Conservation (phyloP, 768 basidiomycete genomes). For the Hebeloma cylindrosporum region DNA sequence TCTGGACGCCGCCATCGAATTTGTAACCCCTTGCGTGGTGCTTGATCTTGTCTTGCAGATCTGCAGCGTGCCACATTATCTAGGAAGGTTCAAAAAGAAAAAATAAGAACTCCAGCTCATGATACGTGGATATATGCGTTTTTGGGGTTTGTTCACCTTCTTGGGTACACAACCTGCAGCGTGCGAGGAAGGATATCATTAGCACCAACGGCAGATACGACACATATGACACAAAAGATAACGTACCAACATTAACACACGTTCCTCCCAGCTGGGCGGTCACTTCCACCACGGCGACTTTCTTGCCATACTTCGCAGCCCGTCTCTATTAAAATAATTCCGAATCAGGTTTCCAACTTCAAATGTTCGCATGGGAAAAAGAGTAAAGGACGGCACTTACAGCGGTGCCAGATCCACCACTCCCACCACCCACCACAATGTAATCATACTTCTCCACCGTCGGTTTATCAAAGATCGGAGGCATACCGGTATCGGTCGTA, state of each 20-base stretch:
- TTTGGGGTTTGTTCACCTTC: constrained; percentile 54
- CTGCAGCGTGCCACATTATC: constrained; percentile 99
- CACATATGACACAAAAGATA: not conserved
- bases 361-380: not conserved
- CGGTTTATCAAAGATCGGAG: constrained; percentile 65
- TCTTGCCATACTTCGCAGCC: constrained; percentile 89
- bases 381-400: constrained; percentile 45
- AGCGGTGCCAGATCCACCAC: constrained; percentile 87
- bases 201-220: not conserved
- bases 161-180: constrained; percentile 90
- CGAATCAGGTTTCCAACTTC: not conserved
- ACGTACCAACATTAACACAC: constrained; percentile 95
- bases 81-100: too few relatives aligned
- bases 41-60: constrained; percentile 80
- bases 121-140: constrained; percentile 1
- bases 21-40: constrained; percentile 75
- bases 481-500: constrained; percentile 52
- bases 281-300: constrained; percentile 86
- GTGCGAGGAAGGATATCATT: constrained; percentile 1
- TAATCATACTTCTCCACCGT: constrained; percentile 74
- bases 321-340: constrained; percentile 77
- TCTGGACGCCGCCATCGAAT: constrained; percentile 57
- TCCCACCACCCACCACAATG: constrained; percentile 90
- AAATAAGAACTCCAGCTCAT: not conserved
- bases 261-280: constrained; percentile 83